These are phyloP conservation scores for Ceratonia siliqua DNA, from an alignment of 306 rosid genomes.

Conservation along the genomic window DNA sequence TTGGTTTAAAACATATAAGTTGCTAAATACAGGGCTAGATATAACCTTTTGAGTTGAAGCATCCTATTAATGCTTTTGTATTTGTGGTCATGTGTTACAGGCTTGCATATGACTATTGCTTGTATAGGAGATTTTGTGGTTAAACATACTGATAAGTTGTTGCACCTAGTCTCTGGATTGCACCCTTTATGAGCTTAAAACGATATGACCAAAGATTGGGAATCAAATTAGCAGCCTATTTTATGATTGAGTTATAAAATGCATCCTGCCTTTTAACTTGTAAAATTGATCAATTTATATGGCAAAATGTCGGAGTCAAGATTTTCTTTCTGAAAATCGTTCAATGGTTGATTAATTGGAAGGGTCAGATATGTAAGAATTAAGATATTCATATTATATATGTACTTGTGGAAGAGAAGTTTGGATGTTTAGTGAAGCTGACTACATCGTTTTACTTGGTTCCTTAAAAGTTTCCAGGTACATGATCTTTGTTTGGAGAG, in stretches of 20 bases:
- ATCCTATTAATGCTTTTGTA: neutral
- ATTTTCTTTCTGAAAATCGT: too few species aligned
- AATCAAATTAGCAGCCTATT: too few species aligned
- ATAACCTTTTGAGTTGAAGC: neutral
- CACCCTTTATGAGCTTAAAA: neutral
- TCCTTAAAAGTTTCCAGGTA: too few species aligned
- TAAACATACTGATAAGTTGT: neutral
- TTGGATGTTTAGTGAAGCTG: neutral
- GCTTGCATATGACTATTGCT: neutral
- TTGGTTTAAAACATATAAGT: neutral
- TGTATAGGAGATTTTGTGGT: neutral
- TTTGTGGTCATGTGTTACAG: neutral
- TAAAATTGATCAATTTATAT: neutral
- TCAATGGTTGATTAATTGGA: too few species aligned
- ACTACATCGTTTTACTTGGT: constrained; percentile 2
- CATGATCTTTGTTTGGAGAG: neutral
- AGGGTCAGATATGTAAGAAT: neutral
- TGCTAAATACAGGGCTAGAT: neutral
- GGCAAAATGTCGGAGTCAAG: neutral
- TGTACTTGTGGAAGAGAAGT: neutral
- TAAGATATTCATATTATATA: neutral
- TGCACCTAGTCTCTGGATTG: neutral
- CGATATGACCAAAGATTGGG: too few species aligned
- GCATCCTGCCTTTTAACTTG: neutral
- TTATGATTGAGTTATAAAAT: neutral